Evolutionary conservation across 2,329 filamentous ascomycete species (phyloP), one percentile per base, ranked within the genome.

Genomic region (Fusarium cyanostomum): DNA sequence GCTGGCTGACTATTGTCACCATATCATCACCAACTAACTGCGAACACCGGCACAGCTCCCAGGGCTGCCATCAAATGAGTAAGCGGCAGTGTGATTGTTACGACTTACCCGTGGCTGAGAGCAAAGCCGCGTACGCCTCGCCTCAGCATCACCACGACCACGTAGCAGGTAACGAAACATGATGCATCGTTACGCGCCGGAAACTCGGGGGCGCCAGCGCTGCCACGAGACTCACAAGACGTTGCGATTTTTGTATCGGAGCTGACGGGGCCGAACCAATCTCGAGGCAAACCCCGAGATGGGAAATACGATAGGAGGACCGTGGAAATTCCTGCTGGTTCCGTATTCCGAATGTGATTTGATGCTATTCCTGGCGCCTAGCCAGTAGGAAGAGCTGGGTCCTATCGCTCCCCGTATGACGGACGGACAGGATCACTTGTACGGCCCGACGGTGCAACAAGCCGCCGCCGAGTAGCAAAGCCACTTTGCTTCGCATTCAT

Each of bases 341-440:
- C 61, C 53, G 62, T 54, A 43, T 49, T 35, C 44, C 55, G 51
- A 51, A 45, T 52, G 35, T 31, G 39, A 56, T 52, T 27, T 54
- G 62, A 49, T 63, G 42, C 62, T 66, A 66, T 66, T 66, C 51
- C 54, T 66, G 51, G 63, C 34, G 42, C 26, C 7, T 16, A 33
- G 18, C 28, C 41, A 39, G 35, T 52, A 18, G 31, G 28, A 11
- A 12, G 28, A 48, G 31, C 27, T 16, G 34, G 31, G 24, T 31
- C 16, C 34, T 50, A 50, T 30, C 37, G 56, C 43, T 34, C 30
- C 8, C 42, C 37, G 46, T 48, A 56, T 56, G 28, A 33, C 52
- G 34, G 33, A 16, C 30, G 26, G 37, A 46, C 54, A 33, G 30
- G 44, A 37, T 59, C 48, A 11, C n/a, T 39, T 30, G n/a, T 26